Base-by-base conservation (phyloP, 2,329 filamentous ascomycete genomes). In the Alternaria brassicicola region DNA sequence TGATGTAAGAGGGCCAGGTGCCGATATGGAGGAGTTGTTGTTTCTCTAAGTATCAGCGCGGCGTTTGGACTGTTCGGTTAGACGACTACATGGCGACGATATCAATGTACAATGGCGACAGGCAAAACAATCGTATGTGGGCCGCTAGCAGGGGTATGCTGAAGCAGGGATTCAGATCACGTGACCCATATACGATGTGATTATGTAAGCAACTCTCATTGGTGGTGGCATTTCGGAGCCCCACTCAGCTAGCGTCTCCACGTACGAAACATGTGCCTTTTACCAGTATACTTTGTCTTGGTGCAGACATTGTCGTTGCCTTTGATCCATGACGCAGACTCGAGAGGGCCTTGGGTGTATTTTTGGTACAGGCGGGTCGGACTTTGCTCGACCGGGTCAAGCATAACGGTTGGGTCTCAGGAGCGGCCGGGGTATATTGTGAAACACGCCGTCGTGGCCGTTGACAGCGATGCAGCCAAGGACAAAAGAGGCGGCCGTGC, bases 391-490 rank as follows among this genome's bases (percentile, higher is more conserved):
- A 51, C 53, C 23, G 45, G 43, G 47, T 49, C 25, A 47, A 52
- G 59, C 49, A 53, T 33, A 53, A 57, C 42, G 55, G 50, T 41
- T 56, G 54, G 52, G 57, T 58, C 58, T 58, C 54, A 59, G 59
- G 52, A 54, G 47, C 30, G 59, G 54, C 62, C 59, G 55, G 60
- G 67, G 54, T 63, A 50, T n/a, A 54, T 61, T 54, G 63, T 70
- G 68, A 70, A 70, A 70, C 68, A 62, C 59, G 64, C 59, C 57
- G 63, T 38, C 45, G 47, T 28, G 33, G 35, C 55, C 51, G 55
- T 42, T 63, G 62, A 56, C 55, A 53, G 53, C 63, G 57, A 62
- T 53, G 28, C 47, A 41, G 49, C 55, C 66, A 55, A 58, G 66
- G 65, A 47, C 54, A 46, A 36, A 15, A 12, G 26, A 36, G 53